Evolutionary conservation across 805 yeast genomes (phyloP).

Genomic region (Lipomyces spencermartinsiae): DNA sequence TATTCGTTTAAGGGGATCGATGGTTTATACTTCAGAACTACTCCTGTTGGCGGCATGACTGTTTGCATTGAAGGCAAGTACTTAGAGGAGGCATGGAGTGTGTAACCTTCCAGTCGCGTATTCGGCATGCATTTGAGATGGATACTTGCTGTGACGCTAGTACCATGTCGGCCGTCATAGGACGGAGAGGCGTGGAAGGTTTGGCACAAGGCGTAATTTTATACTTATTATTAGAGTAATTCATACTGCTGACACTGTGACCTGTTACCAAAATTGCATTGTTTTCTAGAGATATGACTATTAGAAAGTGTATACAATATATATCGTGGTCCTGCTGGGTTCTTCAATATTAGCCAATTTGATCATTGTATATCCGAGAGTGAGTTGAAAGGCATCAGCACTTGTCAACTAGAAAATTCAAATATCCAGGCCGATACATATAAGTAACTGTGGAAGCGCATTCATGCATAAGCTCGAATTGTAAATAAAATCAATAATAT

Average conservation of each 20-base stretch:
- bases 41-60: not conserved
- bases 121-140: not conserved
- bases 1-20: conserved; percentile 14
- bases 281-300: not conserved
- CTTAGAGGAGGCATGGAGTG: conserved; percentile 2
- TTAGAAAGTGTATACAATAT: not conserved
- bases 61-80: conserved; percentile 6
- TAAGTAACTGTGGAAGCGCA: not conserved
- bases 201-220: not conserved
- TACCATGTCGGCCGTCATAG: not conserved
- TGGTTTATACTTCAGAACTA: conserved; percentile 6
- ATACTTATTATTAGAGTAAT: not conserved
- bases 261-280: not conserved
- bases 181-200: not conserved
- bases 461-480: not conserved
- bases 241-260: not conserved
- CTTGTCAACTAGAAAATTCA: not conserved
- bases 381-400: not conserved
- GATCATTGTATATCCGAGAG: not conserved
- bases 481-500: not conserved
- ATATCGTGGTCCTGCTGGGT: not conserved
- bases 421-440: not conserved
- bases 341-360: not conserved
- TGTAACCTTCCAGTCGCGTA: not conserved
- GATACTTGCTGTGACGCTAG: not conserved